Base-by-base conservation (phyloP, 2,329 filamentous ascomycete species). In the Drechslerella coelobrocha region DNA sequence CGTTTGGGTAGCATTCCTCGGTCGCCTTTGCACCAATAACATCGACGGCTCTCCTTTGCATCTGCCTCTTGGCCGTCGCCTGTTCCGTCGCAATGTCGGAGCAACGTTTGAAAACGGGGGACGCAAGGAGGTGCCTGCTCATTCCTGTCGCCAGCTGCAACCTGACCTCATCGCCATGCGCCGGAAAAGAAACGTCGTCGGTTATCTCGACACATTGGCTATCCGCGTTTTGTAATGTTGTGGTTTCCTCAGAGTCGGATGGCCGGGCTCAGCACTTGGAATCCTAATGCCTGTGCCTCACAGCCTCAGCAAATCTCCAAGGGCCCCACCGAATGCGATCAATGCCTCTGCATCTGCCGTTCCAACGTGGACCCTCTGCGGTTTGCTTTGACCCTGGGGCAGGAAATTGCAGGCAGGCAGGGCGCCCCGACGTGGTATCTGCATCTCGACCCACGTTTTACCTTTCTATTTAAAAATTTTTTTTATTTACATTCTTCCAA, bases 341-440 rank as follows among this genome's bases (percentile, higher is more conserved):
- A n/a, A n/a, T n/a, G n/a, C n/a, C n/a, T n/a, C n/a, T 51, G 55
- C 55, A 51, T 61, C 50, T 61, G 63, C 63, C 56, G 57, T 56
- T 69, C 63, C 55, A 61, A 47, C 47, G 54, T 51, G 31, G 50
- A 37, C 26, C 21, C 51, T 61, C 45, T 45, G 48, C 55, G 34
- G 41, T 68, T 68, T 31, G 55, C 47, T 41, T 68, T 51, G 37
- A 68, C 51, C 52, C 39, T 55, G 39, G 19, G 51, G 26, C 31
- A 54, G 57, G 52, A 62, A 50, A 56, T 62, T 57, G 62, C 51
- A 57, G 45, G 53, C 65, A 69, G 59, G 65, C 57, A 57, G 10
- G 19, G 7, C 61, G 51, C n/a, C n/a, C n/a, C n/a, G n/a, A 69
- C 65, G 65, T 69, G 65, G 65, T 61, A 61, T 62, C 5, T 14